Evolutionary conservation across 2,329 filamentous ascomycete genomes (phyloP), one percentile per base, ranked within the genome.

Genomic region (Paraphoma chrysanthemicola): DNA sequence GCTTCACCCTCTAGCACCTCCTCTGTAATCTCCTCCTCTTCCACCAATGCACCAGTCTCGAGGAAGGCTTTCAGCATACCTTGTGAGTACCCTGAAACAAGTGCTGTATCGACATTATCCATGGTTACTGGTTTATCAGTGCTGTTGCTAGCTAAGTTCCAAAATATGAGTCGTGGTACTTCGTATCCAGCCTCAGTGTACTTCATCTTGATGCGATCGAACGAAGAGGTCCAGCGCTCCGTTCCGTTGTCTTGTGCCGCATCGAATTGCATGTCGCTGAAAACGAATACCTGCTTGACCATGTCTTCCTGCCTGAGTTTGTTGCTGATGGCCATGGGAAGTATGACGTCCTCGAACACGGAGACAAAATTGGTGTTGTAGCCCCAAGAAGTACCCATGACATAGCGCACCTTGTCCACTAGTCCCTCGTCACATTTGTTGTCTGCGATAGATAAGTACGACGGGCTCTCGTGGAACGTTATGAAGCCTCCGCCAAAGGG

Each of bases 221-320:
- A 85, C 2, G 81, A 82, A 0, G 80, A 81, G 3, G 66, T 71
- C 80, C 81, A 84, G 11, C 47, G 36, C 4, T 66, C 44, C 2
- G 44, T 12, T 1, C 6, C n/a, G 7, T 18, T 14, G 7, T 18
- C 14, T 12, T 58, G 51, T 1, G 80, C 80, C 0, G 54, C 0
- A 59, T 88, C 70, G 65, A 88, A 88, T 44, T 87, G 84, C 85
- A 88, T 87, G 66, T 87, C 85, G 44, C 77, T 82, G 63, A 88
- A 87, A 33, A 88, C 81, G 63, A 88, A 87, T 14, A 88, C 67
- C 4, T 83, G 81, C 73, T 86, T 86, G 14, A 87, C 80, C 85
- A 88, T 88, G 39, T 88, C 80, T 51, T 86, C 82, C 39, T 77
- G 80, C 59, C 75, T 79, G 33, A 88, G 63, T 10, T 83, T 78